A percentile compares a stretch with the other conserved stretches of the same genome.
phyloP scores from a whole-genome alignment of 2,329 filamentous ascomycete species.

The Fusarium piperis region DNA sequence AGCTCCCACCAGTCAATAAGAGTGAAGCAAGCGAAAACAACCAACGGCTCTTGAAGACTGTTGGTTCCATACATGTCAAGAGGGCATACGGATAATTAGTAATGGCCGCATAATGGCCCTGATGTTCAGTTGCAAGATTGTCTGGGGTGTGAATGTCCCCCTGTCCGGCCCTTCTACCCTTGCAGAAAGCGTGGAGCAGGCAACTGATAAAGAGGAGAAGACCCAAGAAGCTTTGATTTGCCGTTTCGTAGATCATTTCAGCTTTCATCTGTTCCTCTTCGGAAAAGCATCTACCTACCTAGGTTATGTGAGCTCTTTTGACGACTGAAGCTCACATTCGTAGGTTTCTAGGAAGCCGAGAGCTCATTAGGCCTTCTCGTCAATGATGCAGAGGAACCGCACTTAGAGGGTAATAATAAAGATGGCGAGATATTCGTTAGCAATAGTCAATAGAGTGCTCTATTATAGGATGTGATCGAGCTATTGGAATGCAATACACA shows the following conservation, averaged over 20 bases:
- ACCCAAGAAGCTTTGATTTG: not conserved
- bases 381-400: too few species aligned
- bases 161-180: not conserved
- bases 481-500: not conserved
- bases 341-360: too few species aligned
- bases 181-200: not conserved
- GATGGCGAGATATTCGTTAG: too few species aligned
- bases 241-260: not conserved
- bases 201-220: not conserved
- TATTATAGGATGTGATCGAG: too few species aligned
- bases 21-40: not conserved
- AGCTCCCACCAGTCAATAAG: not conserved
- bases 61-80: not conserved
- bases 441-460: too few species aligned
- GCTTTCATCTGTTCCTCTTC: not conserved
- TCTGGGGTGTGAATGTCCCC: not conserved
- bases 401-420: too few species aligned
- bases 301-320: not conserved
- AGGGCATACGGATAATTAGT: not conserved
- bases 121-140: not conserved
- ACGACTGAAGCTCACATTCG: not conserved
- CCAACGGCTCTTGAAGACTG: not conserved
- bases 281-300: not conserved
- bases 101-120: not conserved
- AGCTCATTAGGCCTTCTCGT: too few species aligned